phyloP scores from a whole-genome alignment of 441 rosid species.

The Erysimum cheiri region DNA sequence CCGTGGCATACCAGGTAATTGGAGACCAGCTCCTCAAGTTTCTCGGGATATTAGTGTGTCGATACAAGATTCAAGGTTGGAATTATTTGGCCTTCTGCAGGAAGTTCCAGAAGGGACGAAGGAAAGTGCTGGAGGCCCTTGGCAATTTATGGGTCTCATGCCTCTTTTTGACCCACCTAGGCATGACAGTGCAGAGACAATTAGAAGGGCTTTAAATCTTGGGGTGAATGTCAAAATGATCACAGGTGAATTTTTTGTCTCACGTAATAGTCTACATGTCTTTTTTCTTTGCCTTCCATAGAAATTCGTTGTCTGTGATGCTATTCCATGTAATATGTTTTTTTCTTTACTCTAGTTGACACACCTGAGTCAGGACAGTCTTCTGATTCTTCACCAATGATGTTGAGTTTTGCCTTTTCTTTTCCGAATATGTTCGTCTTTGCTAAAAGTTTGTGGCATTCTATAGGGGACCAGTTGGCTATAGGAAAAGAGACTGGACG shows the following conservation, averaged over 20 bases:
- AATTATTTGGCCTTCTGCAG: constrained; percentile 45
- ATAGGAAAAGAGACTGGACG: constrained; percentile 98
- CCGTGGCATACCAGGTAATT: constrained; percentile 88
- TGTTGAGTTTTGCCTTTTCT: constrained; percentile 15
- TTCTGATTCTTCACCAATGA: neutral
- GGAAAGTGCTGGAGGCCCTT: constrained; percentile 88
- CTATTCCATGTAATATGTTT: neutral
- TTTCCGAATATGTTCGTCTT: neutral
- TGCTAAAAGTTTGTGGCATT: constrained; percentile 39
- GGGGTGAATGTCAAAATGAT: constrained; percentile 98
- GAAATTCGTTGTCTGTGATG: neutral
- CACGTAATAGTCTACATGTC: neutral
- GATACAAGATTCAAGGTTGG: constrained; percentile 24
- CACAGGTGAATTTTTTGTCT: constrained; percentile 59
- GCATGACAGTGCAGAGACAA: constrained; percentile 97
- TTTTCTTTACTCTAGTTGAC: neutral
- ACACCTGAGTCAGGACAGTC: neutral
- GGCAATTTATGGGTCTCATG: constrained; percentile 96
- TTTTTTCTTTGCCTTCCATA: constrained; percentile 1
- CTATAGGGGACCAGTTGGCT: constrained; percentile 90
- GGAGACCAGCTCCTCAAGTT: neutral
- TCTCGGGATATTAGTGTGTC: neutral
- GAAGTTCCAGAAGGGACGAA: constrained; percentile 90
- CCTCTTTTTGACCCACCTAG: constrained; percentile 99
- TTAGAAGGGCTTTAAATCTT: constrained; percentile 88